Evolutionary conservation across 2,329 filamentous ascomycete species (phyloP).

Genomic region (Cytospora chrysosperma): DNA sequence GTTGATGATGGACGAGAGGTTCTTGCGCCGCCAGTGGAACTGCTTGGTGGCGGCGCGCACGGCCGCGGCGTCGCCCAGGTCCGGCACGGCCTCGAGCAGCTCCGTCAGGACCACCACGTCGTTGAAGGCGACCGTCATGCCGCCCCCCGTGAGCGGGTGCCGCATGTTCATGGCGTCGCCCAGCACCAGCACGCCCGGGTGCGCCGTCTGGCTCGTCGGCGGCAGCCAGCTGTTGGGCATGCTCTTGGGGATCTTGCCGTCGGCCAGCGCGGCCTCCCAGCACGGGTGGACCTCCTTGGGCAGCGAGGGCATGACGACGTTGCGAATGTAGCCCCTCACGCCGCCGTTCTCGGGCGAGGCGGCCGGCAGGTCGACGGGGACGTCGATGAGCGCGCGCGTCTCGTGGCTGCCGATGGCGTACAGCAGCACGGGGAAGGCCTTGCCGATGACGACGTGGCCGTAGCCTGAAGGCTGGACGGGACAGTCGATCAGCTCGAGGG

Average conservation of each 20-base stretch:
- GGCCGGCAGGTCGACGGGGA: conserved; percentile 73
- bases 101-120: conserved; percentile 78
- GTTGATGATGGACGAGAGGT: conserved; percentile 84
- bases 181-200: conserved; percentile 73
- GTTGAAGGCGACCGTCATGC: conserved; percentile 97
- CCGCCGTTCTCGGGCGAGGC: conserved; percentile 75
- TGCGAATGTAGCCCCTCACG: conserved; percentile 78
- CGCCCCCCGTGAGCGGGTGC: conserved; percentile 94
- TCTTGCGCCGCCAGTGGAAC: conserved; percentile 89
- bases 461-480: conserved; percentile 71
- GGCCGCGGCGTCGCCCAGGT: conserved; percentile 63
- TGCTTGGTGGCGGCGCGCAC: conserved; percentile 67
- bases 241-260: conserved; percentile 70
- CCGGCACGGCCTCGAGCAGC: conserved; percentile 67
- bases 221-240: conserved; percentile 98
- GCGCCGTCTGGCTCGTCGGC: conserved; percentile 58
- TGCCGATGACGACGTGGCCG: conserved; percentile 84
- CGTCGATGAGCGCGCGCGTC: conserved; percentile 85
- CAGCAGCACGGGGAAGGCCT: conserved; percentile 74
- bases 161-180: conserved; percentile 99
- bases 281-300: conserved; percentile 70
- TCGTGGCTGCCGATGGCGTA: conserved; percentile 98
- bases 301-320: conserved; percentile 72
- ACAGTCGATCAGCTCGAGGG: conserved; percentile 86
- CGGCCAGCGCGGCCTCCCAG: conserved; percentile 73